phyloP scores from a whole-genome alignment of 345 rosid species.

The Eutrema japonicum region DNA sequence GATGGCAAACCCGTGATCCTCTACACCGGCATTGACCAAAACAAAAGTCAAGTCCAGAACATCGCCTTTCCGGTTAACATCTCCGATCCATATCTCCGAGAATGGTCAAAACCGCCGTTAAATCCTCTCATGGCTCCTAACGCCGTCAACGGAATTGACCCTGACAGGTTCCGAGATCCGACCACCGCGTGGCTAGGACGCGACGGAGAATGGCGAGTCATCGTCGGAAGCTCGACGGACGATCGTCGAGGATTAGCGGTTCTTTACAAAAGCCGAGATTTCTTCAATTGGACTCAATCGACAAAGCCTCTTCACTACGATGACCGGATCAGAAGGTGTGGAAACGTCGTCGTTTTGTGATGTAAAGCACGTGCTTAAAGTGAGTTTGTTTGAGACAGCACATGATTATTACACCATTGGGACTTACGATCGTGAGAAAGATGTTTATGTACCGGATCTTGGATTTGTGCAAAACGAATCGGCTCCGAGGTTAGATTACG shows the following conservation, averaged over 20 bases:
- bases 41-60: slow-evolving; percentile 59
- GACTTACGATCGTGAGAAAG: slow-evolving; percentile 46
- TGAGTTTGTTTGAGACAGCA: slow-evolving; percentile 52
- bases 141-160: slow-evolving; percentile 41
- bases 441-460: slow-evolving; percentile 53
- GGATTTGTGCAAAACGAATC: slow-evolving; percentile 51
- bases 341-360: slow-evolving; percentile 31
- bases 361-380: slow-evolving; percentile 59
- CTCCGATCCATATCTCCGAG: slow-evolving; percentile 65
- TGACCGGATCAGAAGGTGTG: slow-evolving; percentile 30
- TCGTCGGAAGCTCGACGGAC: slow-evolving; percentile 39
- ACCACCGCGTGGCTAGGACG: slow-evolving; percentile 68
- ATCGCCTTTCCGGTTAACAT: slow-evolving; percentile 58
- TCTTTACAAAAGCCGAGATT: slow-evolving; percentile 62
- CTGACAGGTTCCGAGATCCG: slow-evolving; percentile 74
- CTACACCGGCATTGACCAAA: slow-evolving; percentile 63
- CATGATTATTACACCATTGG: slow-evolving; percentile 61
- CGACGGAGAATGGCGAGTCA: slow-evolving; percentile 42
- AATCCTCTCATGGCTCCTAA: slow-evolving; percentile 63
- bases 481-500: slow-evolving; percentile 67
- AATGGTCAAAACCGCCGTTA: slow-evolving; percentile 64
- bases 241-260: slow-evolving; percentile 58
- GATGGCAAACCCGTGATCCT: slow-evolving; percentile 56
- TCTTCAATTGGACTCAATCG: slow-evolving; percentile 54
- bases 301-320: slow-evolving; percentile 53